Conservation (phyloP, 805 yeast genomes). For the Candida alai region DNA sequence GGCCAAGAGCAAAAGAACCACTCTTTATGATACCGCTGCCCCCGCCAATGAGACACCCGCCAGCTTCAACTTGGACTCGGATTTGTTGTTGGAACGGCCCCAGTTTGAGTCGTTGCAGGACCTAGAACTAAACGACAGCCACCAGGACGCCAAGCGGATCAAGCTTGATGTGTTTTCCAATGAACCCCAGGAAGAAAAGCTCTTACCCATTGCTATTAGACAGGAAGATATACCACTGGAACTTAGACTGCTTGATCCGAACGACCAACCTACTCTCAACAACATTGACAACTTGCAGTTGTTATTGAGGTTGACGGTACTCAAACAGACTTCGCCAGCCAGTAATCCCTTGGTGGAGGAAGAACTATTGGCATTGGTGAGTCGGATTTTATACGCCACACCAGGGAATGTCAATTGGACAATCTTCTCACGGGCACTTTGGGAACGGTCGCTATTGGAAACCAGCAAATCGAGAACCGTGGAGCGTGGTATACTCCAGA, state of each 20-base stretch:
- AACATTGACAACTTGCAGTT: slow-evolving; percentile 74
- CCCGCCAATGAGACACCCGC: slow-evolving; percentile 41
- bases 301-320: slow-evolving; percentile 58
- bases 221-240: slow-evolving; percentile 60
- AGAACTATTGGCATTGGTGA: slow-evolving; percentile 73
- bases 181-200: slow-evolving; percentile 21
- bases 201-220: slow-evolving; percentile 61
- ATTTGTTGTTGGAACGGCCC: slow-evolving; percentile 72
- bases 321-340: slow-evolving; percentile 68
- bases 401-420: slow-evolving; percentile 59
- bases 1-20: slow-evolving; percentile 49
- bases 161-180: slow-evolving; percentile 35
- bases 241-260: slow-evolving; percentile 64
- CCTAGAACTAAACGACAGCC: slow-evolving; percentile 29
- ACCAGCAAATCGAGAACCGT: slow-evolving; percentile 78
- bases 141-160: slow-evolving; percentile 34
- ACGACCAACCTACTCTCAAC: slow-evolving; percentile 69
- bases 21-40: slow-evolving; percentile 16
- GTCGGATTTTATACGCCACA: slow-evolving; percentile 58
- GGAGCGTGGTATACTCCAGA: slow-evolving; percentile 90
- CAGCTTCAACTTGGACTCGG: slow-evolving; percentile 64
- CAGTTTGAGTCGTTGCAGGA: slow-evolving; percentile 59
- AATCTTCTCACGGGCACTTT: slow-evolving; percentile 73
- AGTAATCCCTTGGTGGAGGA: slow-evolving; percentile 71
- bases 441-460: slow-evolving; percentile 88